phyloP scores from a whole-genome alignment of 164 flowering plant species.

The Amborella trichopoda region DNA sequence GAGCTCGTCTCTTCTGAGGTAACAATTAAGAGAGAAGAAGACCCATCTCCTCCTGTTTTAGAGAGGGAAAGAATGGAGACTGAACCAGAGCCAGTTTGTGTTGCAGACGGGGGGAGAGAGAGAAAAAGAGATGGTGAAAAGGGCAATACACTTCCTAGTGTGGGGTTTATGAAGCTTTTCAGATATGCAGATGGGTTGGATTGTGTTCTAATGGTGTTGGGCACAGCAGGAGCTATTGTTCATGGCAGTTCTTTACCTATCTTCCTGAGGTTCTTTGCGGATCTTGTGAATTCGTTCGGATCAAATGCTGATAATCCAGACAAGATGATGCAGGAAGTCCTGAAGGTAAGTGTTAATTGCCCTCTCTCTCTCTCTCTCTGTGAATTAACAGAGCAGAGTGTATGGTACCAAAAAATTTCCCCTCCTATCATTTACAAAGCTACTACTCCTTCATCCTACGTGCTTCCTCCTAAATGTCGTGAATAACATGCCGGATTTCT shows the following conservation, averaged over 20 bases:
- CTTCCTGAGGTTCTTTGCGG: constrained; percentile 95
- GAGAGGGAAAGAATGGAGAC: not conserved
- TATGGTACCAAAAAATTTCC: no score
- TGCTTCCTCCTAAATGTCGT: no score
- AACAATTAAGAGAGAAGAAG: not conserved
- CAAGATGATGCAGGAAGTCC: constrained; percentile 86
- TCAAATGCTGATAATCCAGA: constrained; percentile 66
- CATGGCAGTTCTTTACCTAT: constrained; percentile 91
- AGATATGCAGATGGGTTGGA: constrained; percentile 90
- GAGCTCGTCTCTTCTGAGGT: constrained; percentile 29
- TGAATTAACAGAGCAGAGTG: no score
- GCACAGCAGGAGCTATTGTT: constrained; percentile 75
- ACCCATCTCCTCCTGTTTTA: not conserved
- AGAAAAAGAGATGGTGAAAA: not conserved
- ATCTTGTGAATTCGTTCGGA: constrained; percentile 97
- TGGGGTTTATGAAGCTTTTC: constrained; percentile 61
- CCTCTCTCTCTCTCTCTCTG: not conserved
- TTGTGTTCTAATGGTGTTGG: constrained; percentile 68
- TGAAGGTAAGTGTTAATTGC: constrained; percentile 40
- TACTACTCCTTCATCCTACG: no score
- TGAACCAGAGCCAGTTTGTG: not conserved
- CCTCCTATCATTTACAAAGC: no score
- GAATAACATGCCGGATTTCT: no score
- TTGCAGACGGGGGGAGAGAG: not conserved
- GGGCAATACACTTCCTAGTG: constrained; percentile 15